Base-by-base conservation (phyloP, 164 flowering plant genomes). In the Magnolia officinalis region DNA sequence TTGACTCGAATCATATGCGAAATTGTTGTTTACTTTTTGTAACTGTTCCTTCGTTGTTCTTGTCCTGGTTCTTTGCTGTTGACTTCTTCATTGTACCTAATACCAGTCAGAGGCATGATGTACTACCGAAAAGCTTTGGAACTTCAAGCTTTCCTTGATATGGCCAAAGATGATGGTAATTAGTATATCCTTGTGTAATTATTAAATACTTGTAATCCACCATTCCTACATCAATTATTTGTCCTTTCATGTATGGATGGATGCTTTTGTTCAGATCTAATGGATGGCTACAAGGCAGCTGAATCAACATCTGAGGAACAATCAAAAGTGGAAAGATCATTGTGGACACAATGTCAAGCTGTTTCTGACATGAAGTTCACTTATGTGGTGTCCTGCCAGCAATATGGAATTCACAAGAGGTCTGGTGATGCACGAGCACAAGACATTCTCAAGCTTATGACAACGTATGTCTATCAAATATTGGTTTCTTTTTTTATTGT, bases 81-180 rank as follows among this genome's bases (percentile, higher is more conserved):
- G 6, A 37, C 58, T 50, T 9, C 18, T 2, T 8, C 21, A 66
- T 76, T 68, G 2, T 65, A 68, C 29, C 45, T 3, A 72, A 73
- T 85, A 37, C n/a, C 87, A 94, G 99, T 96, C 1, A 85, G 99
- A 76, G 99, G 99, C 21, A 96, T 96, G 98, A 96, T 96, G 99
- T 96, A 96, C 78, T 96, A 90, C 79, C 94, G 97, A 37, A 89
- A 89, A 84, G 98, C 99, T 51, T 86, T 96, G 87, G 98, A 96
- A 84, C 95, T 96, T 84, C 99, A 96, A 78, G 92, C 99, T 63
- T 96, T 94, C 81, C 98, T 96, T 79, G 99, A 96, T 85, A 96
- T 92, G 97, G 99, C 99, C 70, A 84, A 85, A 67, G 87, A 92
- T 79, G 91, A 91, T 55, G 98, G 99, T 96, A 82, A 70, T 70